These are phyloP conservation scores for Ophiocordyceps polyrhachis-furcata DNA, from an alignment of 2,329 filamentous ascomycete genomes.

Conservation along the genomic window DNA sequence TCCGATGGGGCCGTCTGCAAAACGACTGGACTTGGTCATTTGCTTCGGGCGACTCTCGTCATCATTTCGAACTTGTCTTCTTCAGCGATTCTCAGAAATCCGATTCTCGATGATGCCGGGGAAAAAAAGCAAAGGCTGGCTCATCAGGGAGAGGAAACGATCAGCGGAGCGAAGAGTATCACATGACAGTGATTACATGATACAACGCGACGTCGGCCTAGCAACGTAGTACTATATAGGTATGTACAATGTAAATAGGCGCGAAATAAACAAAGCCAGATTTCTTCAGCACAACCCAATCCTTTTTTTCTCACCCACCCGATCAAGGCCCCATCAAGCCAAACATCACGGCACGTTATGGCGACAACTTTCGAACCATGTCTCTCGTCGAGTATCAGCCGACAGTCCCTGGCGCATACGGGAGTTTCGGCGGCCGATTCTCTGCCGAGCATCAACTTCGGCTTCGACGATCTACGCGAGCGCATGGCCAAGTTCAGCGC, in stretches of 20 bases:
- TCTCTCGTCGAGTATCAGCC: constrained; percentile 38
- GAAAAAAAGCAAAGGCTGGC: neutral
- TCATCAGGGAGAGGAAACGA: too few relatives aligned
- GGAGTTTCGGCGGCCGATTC: constrained; percentile 54
- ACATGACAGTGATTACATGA: constrained; percentile 5
- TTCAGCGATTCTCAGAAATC: neutral
- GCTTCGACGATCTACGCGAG: constrained; percentile 86
- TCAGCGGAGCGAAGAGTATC: constrained; percentile 1
- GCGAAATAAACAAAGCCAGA: constrained; percentile 4
- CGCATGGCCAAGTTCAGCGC: constrained; percentile 86
- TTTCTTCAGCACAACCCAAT: neutral
- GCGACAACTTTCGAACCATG: constrained; percentile 48
- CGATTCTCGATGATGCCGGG: neutral
- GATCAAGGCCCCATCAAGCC: neutral
- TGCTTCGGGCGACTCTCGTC: constrained; percentile 11
- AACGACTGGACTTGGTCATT: constrained; percentile 18
- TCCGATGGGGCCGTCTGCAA: constrained; percentile 14
- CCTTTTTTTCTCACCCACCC: neutral
- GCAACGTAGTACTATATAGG: too few relatives aligned
- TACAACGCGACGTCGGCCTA: constrained; percentile 5
- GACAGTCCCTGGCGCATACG: constrained; percentile 37
- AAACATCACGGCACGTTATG: constrained; percentile 19
- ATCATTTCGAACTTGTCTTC: constrained; percentile 13
- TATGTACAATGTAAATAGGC: too few relatives aligned
- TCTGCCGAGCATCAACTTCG: constrained; percentile 82